These are phyloP conservation scores for Quercus aquifolioides DNA, from an alignment of 306 rosid species.

Conservation along the genomic window DNA sequence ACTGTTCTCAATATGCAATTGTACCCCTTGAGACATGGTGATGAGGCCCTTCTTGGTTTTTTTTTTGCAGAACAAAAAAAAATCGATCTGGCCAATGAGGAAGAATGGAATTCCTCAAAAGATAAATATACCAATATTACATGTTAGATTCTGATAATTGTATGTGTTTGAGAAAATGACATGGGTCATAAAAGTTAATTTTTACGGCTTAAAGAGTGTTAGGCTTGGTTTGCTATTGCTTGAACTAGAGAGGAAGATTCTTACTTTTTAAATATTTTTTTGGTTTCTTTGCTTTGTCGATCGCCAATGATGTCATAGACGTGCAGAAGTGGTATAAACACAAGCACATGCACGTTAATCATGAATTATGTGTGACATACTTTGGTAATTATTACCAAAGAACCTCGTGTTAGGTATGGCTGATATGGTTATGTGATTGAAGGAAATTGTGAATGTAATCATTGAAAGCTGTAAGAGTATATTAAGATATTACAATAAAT, in stretches of 20 bases:
- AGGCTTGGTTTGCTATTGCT: not conserved
- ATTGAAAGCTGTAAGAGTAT: too few species aligned
- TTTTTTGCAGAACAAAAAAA: not conserved
- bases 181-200: not conserved
- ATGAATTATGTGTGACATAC: not conserved
- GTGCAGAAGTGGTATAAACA: not conserved
- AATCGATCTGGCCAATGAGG: not conserved
- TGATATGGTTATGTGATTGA: too few species aligned
- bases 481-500: too few species aligned
- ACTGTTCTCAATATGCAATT: slow-evolving; percentile 42
- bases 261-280: not conserved
- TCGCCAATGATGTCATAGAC: not conserved
- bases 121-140: not conserved
- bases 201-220: not conserved
- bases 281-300: not conserved
- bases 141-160: not conserved
- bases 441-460: too few species aligned
- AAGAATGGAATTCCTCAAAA: not conserved
- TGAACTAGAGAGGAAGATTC: not conserved
- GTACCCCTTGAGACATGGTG: slow-evolving; percentile 64
- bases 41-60: slow-evolving; percentile 9
- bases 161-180: not conserved
- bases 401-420: too few species aligned
- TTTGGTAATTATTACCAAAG: not conserved
- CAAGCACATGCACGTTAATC: not conserved